Percentiles rank a stretch among this genome's conserved stretches.
phyloP scores from a whole-genome alignment of 371 early-diverging fungal genomes.

The Mucor circinelloides region DNA sequence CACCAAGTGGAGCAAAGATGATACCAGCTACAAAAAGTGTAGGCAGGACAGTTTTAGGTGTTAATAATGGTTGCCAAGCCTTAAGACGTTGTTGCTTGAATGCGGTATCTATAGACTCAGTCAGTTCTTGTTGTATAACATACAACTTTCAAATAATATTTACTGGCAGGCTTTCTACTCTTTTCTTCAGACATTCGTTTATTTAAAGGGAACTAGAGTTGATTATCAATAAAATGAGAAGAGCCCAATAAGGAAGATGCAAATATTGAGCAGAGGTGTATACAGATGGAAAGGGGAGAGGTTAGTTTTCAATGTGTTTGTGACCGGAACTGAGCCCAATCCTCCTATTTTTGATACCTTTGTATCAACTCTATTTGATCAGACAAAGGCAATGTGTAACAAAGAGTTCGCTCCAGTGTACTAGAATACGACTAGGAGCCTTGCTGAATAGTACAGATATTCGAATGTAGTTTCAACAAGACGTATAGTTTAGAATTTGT shows the following conservation, averaged over 20 bases:
- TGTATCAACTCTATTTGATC: neutral
- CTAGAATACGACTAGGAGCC: neutral
- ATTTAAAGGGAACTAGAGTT: neutral
- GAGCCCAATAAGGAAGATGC: neutral
- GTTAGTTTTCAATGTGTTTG: neutral
- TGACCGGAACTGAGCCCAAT: slow-evolving; percentile 6
- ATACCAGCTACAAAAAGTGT: slow-evolving; percentile 84
- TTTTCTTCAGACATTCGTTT: slow-evolving; percentile 42
- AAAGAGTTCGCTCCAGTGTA: neutral
- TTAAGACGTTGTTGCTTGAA: slow-evolving; percentile 93
- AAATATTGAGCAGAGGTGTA: neutral
- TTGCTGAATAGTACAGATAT: neutral
- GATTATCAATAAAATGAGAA: neutral
- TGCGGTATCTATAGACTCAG: slow-evolving; percentile 66
- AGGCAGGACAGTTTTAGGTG: slow-evolving; percentile 87
- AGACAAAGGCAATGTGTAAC: neutral
- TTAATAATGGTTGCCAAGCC: slow-evolving; percentile 92
- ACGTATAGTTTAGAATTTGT: neutral
- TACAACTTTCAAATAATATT: neutral
- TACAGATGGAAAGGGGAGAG: neutral
- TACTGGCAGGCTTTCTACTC: slow-evolving; percentile 53
- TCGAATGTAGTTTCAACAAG: neutral
- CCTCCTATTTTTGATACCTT: neutral
- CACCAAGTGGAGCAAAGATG: slow-evolving; percentile 86
- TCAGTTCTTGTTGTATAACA: neutral